Conservation (phyloP, 2,329 filamentous ascomycete species). For the Elsinoe batatas region DNA sequence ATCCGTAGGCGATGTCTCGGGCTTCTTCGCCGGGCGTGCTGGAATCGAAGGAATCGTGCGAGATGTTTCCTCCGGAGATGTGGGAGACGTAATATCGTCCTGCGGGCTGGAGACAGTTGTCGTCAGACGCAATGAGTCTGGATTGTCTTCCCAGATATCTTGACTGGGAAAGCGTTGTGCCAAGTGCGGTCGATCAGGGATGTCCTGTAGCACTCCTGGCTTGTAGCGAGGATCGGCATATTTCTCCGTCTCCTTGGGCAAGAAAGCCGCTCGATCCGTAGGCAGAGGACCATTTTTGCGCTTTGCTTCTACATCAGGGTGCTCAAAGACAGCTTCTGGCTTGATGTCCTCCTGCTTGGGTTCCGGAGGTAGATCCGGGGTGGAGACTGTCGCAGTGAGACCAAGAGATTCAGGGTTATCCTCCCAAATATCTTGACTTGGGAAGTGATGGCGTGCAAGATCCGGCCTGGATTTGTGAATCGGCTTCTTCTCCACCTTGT, state of each 20-base stretch:
- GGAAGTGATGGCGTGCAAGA: constrained; percentile 57
- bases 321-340: constrained; percentile 33
- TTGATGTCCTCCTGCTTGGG: constrained; percentile 30
- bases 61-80: constrained; percentile 10
- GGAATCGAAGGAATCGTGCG: constrained; percentile 22
- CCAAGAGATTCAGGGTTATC: constrained; percentile 82
- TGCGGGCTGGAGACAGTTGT: constrained; percentile 52
- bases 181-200: constrained; percentile 42
- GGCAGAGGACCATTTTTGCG: constrained; percentile 33
- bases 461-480: constrained; percentile 45
- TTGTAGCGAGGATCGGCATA: constrained; percentile 55
- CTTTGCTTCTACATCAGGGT: constrained; percentile 41
- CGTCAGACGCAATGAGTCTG: constrained; percentile 70
- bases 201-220: constrained; percentile 43
- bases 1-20: constrained; percentile 38
- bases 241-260: constrained; percentile 36
- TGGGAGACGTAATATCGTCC: constrained; percentile 26
- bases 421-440: constrained; percentile 95
- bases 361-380: constrained; percentile 55
- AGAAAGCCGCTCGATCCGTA: constrained; percentile 33
- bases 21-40: constrained; percentile 21
- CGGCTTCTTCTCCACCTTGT: constrained; percentile 44
- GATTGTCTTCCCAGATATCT: constrained; percentile 91
- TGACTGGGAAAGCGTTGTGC: constrained; percentile 76
- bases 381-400: constrained; percentile 68